Evolutionary conservation across 345 rosid genomes (phyloP).

Genomic region (Citropsis articulata): DNA sequence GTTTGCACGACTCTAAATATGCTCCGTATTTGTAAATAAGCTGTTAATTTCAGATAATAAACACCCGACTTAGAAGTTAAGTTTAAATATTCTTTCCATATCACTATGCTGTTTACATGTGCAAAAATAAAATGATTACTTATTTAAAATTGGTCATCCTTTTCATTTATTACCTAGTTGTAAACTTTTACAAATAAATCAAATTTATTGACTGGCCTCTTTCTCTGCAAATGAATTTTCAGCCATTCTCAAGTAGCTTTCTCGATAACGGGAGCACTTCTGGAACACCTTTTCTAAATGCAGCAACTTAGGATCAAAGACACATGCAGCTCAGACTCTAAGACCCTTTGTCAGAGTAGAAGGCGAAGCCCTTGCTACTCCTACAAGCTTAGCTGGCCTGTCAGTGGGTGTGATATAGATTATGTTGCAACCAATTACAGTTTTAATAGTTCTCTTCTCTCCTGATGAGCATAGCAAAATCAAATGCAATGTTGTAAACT

Average conservation of each 20-base stretch:
- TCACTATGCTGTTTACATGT: background rate
- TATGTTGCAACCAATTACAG: background rate
- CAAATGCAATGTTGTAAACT: background rate
- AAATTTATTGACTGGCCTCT: constrained; percentile 9
- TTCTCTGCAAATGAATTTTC: constrained; percentile 23
- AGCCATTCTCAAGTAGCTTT: constrained; percentile 66
- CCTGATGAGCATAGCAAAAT: background rate
- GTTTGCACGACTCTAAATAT: background rate
- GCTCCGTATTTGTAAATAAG: background rate
- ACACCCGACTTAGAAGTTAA: background rate
- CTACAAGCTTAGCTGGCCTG: background rate
- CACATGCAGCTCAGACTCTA: background rate
- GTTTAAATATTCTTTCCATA: background rate
- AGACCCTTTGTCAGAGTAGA: background rate
- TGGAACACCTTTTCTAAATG: constrained; percentile 49
- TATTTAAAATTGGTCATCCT: background rate
- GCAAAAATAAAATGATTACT: background rate
- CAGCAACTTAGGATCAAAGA: constrained; percentile 29
- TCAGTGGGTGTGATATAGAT: background rate
- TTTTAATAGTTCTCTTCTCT: background rate
- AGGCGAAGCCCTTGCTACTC: background rate
- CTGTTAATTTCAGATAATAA: background rate
- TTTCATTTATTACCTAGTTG: background rate
- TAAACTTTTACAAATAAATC: constrained; percentile 1
- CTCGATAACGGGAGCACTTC: constrained; percentile 56